phyloP scores from a whole-genome alignment of 441 rosid species.

The Bocquillonia castaneifolia region DNA sequence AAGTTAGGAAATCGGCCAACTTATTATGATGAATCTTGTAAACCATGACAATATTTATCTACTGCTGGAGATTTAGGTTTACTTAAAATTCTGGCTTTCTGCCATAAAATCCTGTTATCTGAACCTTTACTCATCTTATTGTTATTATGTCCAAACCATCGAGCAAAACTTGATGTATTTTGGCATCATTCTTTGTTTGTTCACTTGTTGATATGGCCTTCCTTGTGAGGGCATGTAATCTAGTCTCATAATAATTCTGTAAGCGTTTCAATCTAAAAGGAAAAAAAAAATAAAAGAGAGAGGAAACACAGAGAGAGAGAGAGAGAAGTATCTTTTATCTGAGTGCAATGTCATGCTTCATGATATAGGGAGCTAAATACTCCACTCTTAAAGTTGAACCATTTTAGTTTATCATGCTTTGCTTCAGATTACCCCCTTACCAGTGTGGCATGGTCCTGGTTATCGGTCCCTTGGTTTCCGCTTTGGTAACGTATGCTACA shows the following conservation, averaged over 20 bases:
- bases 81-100: neutral
- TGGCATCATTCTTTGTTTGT: neutral
- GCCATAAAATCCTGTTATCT: neutral
- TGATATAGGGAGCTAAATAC: no score
- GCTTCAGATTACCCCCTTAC: conserved; percentile 74
- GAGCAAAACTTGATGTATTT: neutral
- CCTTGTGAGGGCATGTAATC: neutral
- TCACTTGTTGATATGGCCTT: neutral
- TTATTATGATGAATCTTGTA: neutral
- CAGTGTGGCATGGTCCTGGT: conserved; percentile 84
- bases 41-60: neutral
- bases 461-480: conserved; percentile 89
- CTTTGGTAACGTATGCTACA: conserved; percentile 74
- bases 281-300: no score
- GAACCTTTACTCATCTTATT: neutral
- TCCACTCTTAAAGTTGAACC: neutral
- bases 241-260: conserved; percentile 7
- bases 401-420: conserved; percentile 12
- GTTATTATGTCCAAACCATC: neutral
- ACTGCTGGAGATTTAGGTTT: neutral
- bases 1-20: neutral
- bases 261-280: neutral
- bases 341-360: neutral
- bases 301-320: no score
- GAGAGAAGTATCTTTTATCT: neutral